phyloP scores from a whole-genome alignment of 228 moss, liverwort and hornwort genomes.

The Sphagnum fallax region DNA sequence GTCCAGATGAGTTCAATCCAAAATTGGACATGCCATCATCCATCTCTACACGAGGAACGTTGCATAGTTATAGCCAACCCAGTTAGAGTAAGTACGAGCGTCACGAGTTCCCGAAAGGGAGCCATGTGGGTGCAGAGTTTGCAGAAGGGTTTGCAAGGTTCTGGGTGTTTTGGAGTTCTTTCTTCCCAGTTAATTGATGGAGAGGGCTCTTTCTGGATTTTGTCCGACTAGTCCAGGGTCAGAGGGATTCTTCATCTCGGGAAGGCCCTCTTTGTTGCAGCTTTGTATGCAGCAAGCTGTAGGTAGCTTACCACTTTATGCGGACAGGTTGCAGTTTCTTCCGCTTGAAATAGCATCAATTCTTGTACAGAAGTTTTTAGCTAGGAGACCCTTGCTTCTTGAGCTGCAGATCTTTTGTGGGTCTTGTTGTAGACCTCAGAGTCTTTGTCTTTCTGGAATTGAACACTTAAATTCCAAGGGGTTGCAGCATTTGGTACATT shows the following conservation, averaged over 20 bases:
- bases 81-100: too few relatives aligned
- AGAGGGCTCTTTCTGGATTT: too few relatives aligned
- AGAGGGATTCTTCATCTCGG: neutral
- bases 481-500: slow-evolving; percentile 13
- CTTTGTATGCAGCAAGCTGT: slow-evolving; percentile 35
- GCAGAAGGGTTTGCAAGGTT: too few relatives aligned
- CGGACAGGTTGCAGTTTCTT: slow-evolving; percentile 24
- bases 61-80: too few relatives aligned
- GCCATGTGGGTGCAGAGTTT: too few relatives aligned
- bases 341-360: slow-evolving; percentile 27
- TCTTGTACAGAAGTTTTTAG: slow-evolving; percentile 29
- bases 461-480: slow-evolving; percentile 16
- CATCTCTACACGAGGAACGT: too few relatives aligned
- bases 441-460: slow-evolving; percentile 28
- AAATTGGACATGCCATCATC: too few relatives aligned
- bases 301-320: slow-evolving; percentile 13
- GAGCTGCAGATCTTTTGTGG: slow-evolving; percentile 35
- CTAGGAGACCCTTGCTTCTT: slow-evolving; percentile 15
- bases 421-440: slow-evolving; percentile 16
- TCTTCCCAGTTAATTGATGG: too few relatives aligned
- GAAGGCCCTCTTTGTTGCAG: slow-evolving; percentile 29
- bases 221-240: neutral
- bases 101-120: too few relatives aligned
- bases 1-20: too few relatives aligned
- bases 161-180: too few relatives aligned